phyloP scores from a whole-genome alignment of 2,329 filamentous ascomycete genomes.

The Talaromyces funiculosus region DNA sequence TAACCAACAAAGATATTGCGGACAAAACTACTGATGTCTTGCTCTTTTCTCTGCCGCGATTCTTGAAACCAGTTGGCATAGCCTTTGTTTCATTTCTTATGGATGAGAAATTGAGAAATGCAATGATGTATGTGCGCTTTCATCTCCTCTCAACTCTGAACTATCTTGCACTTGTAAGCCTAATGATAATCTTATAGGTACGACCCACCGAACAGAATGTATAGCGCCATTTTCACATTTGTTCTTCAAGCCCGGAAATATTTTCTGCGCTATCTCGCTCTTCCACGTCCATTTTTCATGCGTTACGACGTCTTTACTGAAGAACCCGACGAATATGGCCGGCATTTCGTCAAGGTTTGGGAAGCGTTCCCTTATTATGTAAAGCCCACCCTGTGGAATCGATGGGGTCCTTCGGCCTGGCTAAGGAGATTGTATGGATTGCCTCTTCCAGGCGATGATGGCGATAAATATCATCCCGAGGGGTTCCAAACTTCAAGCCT shows the following conservation, averaged over 20 bases:
- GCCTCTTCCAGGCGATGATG: slow-evolving; percentile 45
- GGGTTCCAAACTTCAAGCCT: too few species aligned
- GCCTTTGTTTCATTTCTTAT: slow-evolving; percentile 56
- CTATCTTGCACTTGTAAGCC: too few species aligned
- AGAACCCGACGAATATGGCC: slow-evolving; percentile 49
- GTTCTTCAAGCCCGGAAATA: slow-evolving; percentile 55
- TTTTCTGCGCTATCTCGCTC: slow-evolving; percentile 52
- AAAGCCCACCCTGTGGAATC: slow-evolving; percentile 53
- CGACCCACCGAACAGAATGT: too few species aligned
- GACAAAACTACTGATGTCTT: slow-evolving; percentile 56
- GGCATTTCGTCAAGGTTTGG: slow-evolving; percentile 49
- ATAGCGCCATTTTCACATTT: too few species aligned
- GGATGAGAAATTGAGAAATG: slow-evolving; percentile 58
- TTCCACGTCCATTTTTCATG: slow-evolving; percentile 50
- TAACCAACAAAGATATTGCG: slow-evolving; percentile 49
- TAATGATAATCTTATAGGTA: too few species aligned
- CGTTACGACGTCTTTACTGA: slow-evolving; percentile 39
- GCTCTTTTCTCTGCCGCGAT: slow-evolving; percentile 51
- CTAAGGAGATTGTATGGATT: slow-evolving; percentile 42
- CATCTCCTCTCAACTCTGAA: too few species aligned
- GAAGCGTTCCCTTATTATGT: slow-evolving; percentile 62
- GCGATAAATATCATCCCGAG: slow-evolving; percentile 44
- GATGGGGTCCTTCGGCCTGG: slow-evolving; percentile 56
- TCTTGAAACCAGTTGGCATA: slow-evolving; percentile 44
- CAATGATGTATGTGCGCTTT: slow-evolving; percentile 62